Base-by-base conservation (phyloP, 2,329 filamentous ascomycete genomes). In the Neonectria magnoliae region DNA sequence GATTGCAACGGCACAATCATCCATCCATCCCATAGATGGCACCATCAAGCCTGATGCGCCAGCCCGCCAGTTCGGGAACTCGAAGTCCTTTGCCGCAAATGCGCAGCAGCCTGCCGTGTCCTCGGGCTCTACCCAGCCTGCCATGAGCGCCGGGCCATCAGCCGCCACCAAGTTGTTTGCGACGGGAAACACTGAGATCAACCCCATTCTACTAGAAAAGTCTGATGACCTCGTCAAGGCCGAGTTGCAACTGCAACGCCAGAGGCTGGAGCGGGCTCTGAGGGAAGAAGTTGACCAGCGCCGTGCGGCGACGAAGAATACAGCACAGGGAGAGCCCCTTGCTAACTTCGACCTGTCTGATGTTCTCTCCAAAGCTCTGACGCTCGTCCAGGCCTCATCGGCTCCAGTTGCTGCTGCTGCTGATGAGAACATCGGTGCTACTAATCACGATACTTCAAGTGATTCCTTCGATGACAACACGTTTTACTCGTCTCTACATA, bases 401-500 rank as follows among this genome's bases (percentile, higher is more conserved):
- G 85, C 87, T 75, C 82, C 85, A 68, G 80, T 87, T 73, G 25
- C 80, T 84, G 25, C 25, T 25, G 25, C 25, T 77, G 83, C 84
- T 84, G 87, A 88, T 81, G 83, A 84, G 71, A 84, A 80, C 71
- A 73, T 80, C 64, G 70, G 70, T 79, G 80, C 72, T 79, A 81
- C 82, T 84, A 85, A 90, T 79, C 84, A 84, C 75, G 88, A 89
- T 78, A 85, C 81, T 70, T 81, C 87, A 76, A 92, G 86, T 85
- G 93, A 95, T 79, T 96, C 93, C 38, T 93, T 94, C 81, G 94
- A 98, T 81, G 91, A 97, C 78, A 94, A 97, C 76, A 96, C 94
- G 44, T 97, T 97, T 80, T 98, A 98, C 84, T 98, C 95, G 71
- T 98, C 94, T 81, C 93, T 91, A 82, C 91, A 94, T 83, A 92